These are phyloP conservation scores for Theobroma grandiflorum DNA, from an alignment of 441 rosid species.

Conservation along the genomic window DNA sequence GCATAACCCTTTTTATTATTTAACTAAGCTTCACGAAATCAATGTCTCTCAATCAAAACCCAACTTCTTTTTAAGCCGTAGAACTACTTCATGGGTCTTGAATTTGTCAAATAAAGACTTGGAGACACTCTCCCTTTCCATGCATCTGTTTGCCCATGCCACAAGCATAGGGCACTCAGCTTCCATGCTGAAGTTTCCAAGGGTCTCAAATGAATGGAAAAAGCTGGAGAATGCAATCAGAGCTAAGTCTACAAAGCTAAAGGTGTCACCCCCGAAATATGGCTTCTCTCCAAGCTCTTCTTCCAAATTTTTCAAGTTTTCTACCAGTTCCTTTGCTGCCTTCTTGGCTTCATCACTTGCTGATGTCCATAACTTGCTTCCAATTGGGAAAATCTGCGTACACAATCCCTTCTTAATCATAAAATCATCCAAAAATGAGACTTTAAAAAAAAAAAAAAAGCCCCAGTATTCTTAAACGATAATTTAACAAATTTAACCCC, in stretches of 20 bases:
- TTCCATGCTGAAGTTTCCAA: slow-evolving; percentile 1
- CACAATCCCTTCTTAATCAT: background rate
- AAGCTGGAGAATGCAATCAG: background rate
- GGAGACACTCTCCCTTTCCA: slow-evolving; percentile 2
- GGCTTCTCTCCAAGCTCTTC: slow-evolving; percentile 18
- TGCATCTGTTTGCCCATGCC: slow-evolving; percentile 7
- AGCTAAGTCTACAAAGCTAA: background rate
- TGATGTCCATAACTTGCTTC: slow-evolving; percentile 11
- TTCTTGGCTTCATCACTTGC: background rate
- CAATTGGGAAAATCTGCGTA: background rate
- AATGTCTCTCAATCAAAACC: background rate
- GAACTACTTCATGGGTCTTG: background rate
- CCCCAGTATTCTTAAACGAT: no score
- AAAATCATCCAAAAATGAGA: background rate
- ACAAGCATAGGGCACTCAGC: background rate
- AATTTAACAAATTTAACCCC: no score
- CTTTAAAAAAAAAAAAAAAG: no score
- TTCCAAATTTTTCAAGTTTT: background rate
- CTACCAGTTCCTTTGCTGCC: background rate
- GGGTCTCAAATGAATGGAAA: background rate
- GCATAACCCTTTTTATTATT: no score
- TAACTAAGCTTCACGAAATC: no score
- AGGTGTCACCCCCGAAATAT: background rate
- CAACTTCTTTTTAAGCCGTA: background rate
- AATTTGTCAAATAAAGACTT: background rate